Percentiles rank a stretch among this genome's conserved stretches.
Evolutionary conservation across 2,329 filamentous ascomycete genomes (phyloP).

Genomic region (Shiraia bambusicola): DNA sequence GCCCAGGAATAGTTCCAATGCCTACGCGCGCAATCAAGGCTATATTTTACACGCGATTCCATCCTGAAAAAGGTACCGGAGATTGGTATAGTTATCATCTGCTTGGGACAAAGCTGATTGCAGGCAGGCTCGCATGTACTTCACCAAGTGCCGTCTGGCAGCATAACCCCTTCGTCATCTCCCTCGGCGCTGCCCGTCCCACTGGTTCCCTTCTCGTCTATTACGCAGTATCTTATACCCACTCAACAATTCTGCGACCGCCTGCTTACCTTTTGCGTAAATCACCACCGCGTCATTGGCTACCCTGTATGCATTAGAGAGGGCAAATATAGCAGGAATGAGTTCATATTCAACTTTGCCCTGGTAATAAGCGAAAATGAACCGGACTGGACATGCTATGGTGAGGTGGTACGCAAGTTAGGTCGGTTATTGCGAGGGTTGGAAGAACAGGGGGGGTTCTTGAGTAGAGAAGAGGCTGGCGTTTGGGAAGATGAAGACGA

Average conservation of each 20-base stretch:
- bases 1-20: slow-evolving; percentile 22
- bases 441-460: slow-evolving; percentile 86
- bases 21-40: slow-evolving; percentile 56
- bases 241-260: slow-evolving; percentile 94
- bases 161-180: slow-evolving; percentile 49
- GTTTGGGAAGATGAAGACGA: slow-evolving; percentile 35
- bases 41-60: slow-evolving; percentile 68
- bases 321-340: slow-evolving; percentile 81
- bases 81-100: too few relatives aligned
- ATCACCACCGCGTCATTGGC: slow-evolving; percentile 79
- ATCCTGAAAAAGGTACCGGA: slow-evolving; percentile 53
- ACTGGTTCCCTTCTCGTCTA: slow-evolving; percentile 80
- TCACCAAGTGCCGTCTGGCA: slow-evolving; percentile 64
- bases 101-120: slow-evolving; percentile 10
- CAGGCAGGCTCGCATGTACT: slow-evolving; percentile 60
- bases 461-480: slow-evolving; percentile 62
- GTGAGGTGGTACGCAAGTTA: slow-evolving; percentile 81
- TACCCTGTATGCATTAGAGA: slow-evolving; percentile 82
- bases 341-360: slow-evolving; percentile 98
- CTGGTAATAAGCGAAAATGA: slow-evolving; percentile 71
- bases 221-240: slow-evolving; percentile 92
- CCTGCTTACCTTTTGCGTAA: slow-evolving; percentile 73
- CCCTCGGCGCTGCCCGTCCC: slow-evolving; percentile 56
- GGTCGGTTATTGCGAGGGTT: slow-evolving; percentile 83
- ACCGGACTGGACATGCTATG: slow-evolving; percentile 73